Percentiles rank a stretch among this genome's conserved stretches.
These are phyloP conservation scores for Wickerhamomyces ciferrii DNA, from an alignment of 805 yeast species.

Conservation along the genomic window DNA sequence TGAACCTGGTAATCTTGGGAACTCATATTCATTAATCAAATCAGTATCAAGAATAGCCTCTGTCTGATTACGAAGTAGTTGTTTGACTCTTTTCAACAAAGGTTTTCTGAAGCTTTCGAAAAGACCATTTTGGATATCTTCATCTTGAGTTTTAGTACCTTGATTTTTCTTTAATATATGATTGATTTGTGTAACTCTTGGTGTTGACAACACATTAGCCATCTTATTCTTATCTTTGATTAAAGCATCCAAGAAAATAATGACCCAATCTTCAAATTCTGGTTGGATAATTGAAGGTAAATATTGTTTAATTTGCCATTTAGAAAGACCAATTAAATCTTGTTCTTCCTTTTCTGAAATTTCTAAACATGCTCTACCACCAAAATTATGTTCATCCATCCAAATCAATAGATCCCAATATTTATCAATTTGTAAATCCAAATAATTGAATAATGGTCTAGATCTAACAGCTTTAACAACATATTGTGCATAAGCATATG, in stretches of 20 bases:
- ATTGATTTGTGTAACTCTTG: slow-evolving; percentile 65
- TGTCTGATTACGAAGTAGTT: slow-evolving; percentile 61
- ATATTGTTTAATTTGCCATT: slow-evolving; percentile 78
- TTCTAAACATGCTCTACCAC: slow-evolving; percentile 55
- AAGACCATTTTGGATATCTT: slow-evolving; percentile 38
- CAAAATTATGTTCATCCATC: slow-evolving; percentile 89
- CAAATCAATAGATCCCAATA: slow-evolving; percentile 94
- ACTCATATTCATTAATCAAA: slow-evolving; percentile 56
- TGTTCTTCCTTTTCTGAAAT: slow-evolving; percentile 32
- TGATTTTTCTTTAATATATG: slow-evolving; percentile 42
- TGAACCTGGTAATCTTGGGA: slow-evolving; percentile 78
- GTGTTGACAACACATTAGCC: slow-evolving; percentile 32
- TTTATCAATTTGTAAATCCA: slow-evolving; percentile 67
- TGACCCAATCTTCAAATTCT: slow-evolving; percentile 87
- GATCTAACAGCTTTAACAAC: slow-evolving; percentile 71
- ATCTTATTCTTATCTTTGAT: slow-evolving; percentile 43
- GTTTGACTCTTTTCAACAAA: slow-evolving; percentile 58
- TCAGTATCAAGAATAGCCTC: slow-evolving; percentile 68
- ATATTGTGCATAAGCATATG: slow-evolving; percentile 88
- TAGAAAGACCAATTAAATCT: slow-evolving; percentile 36
- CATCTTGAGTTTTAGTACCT: slow-evolving; percentile 23
- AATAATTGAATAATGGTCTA: slow-evolving; percentile 74
- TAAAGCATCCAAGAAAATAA: slow-evolving; percentile 67
- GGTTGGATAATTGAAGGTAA: slow-evolving; percentile 70
- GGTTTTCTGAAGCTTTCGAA: slow-evolving; percentile 57